Percentiles rank a stretch among this genome's conserved stretches.
These are phyloP conservation scores for Pichia manshurica DNA, from an alignment of 805 yeast genomes.

Conservation along the genomic window DNA sequence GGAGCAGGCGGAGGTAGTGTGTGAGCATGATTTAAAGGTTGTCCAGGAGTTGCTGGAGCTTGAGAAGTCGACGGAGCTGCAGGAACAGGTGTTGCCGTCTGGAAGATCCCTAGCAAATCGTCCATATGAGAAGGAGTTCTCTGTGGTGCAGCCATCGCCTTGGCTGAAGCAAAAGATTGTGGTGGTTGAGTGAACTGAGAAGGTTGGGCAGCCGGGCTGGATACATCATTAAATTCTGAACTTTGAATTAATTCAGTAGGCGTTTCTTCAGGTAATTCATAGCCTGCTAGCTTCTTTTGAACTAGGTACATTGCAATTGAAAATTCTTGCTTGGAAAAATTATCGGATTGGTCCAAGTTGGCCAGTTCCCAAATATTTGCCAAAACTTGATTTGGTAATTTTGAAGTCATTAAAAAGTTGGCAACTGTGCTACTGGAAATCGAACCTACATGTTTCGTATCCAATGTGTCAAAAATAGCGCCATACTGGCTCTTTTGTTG, in stretches of 20 bases:
- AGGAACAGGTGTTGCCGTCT: constrained; percentile 33
- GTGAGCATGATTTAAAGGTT: constrained; percentile 19
- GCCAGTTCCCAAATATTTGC: constrained; percentile 95
- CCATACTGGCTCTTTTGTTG: constrained; percentile 75
- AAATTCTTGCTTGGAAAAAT: constrained; percentile 75
- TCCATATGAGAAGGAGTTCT: constrained; percentile 42
- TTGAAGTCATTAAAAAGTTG: constrained; percentile 81
- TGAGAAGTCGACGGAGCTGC: constrained; percentile 17
- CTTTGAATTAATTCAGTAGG: constrained; percentile 52
- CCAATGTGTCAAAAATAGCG: constrained; percentile 70
- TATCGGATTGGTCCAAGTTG: constrained; percentile 81
- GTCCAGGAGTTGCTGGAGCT: neutral
- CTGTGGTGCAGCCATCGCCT: constrained; percentile 18
- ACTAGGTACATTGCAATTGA: constrained; percentile 91
- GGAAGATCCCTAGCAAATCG: constrained; percentile 60
- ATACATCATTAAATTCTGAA: constrained; percentile 25
- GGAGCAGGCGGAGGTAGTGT: constrained; percentile 30
- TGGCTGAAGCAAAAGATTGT: constrained; percentile 15
- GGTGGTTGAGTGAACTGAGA: constrained; percentile 10
- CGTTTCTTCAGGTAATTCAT: constrained; percentile 66
- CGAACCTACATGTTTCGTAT: constrained; percentile 54
- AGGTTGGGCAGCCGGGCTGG: constrained; percentile 1
- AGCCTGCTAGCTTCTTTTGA: constrained; percentile 75
- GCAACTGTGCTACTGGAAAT: constrained; percentile 81
- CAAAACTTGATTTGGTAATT: constrained; percentile 73